These are phyloP conservation scores for Ceratocystis cubensis DNA, from an alignment of 2,329 filamentous ascomycete genomes.

Conservation along the genomic window DNA sequence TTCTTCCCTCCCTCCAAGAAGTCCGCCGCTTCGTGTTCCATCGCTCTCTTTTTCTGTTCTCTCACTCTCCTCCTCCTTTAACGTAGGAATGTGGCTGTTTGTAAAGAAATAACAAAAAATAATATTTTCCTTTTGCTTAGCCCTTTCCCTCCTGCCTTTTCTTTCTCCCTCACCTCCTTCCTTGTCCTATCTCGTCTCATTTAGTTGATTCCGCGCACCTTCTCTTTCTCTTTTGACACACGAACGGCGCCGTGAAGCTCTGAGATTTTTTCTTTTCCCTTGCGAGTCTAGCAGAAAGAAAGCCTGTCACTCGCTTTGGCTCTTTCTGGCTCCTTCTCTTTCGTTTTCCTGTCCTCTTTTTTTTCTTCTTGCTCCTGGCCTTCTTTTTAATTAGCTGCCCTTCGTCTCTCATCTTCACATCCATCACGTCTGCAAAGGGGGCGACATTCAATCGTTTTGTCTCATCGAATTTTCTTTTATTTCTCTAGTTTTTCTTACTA, in stretches of 20 bases:
- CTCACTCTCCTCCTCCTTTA: constrained; percentile 10
- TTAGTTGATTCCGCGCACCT: not conserved
- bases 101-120: not conserved
- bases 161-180: constrained; percentile 8
- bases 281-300: not conserved
- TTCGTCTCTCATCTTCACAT: not conserved
- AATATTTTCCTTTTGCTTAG: constrained; percentile 4
- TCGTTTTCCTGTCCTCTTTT: not conserved
- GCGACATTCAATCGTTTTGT: not conserved
- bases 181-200: not conserved
- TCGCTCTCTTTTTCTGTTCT: not conserved
- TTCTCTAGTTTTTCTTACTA: not conserved
- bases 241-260: not conserved
- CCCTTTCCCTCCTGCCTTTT: constrained; percentile 16
- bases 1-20: not conserved
- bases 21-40: constrained; percentile 5
- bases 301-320: constrained; percentile 7
- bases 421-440: not conserved
- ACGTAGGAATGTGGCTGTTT: constrained; percentile 13
- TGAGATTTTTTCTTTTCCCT: not conserved
- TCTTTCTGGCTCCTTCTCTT: not conserved
- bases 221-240: constrained; percentile 1
- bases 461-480: not conserved
- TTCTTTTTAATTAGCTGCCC: no score
- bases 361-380: not conserved